Conservation (phyloP, 2,329 filamentous ascomycete genomes). For the Coniochaeta hoffmannii region DNA sequence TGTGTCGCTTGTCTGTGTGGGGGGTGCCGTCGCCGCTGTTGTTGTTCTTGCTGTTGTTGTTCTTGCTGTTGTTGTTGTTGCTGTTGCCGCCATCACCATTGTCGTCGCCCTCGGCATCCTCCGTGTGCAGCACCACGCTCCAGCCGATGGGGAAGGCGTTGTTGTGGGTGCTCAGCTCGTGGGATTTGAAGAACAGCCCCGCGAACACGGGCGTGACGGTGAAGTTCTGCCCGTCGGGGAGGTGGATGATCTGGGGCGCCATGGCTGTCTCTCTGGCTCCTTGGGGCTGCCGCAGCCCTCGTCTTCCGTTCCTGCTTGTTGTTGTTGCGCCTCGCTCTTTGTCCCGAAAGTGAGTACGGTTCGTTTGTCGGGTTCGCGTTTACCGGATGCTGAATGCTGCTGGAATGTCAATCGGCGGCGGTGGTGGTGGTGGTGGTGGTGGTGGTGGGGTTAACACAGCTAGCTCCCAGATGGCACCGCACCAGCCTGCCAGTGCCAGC, state of each 20-base stretch:
- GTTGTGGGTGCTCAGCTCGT: slow-evolving; percentile 62
- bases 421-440: too few species aligned
- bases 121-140: slow-evolving; percentile 79
- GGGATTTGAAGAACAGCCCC: slow-evolving; percentile 83
- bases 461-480: too few species aligned
- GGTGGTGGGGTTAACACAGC: too few species aligned
- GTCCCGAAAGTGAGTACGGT: too few species aligned
- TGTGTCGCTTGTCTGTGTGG: slow-evolving; percentile 23
- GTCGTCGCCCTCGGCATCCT: slow-evolving; percentile 27
- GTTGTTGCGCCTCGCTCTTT: not conserved
- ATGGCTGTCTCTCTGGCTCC: not conserved
- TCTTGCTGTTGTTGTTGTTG: too few species aligned
- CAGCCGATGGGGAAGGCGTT: slow-evolving; percentile 77
- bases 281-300: not conserved
- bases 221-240: slow-evolving; percentile 83
- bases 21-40: too few species aligned
- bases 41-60: too few species aligned
- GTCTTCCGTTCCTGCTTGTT: not conserved
- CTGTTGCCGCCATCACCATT: slow-evolving; percentile 1
- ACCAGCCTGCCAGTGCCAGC: too few species aligned
- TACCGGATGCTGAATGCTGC: too few species aligned
- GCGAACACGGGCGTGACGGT: slow-evolving; percentile 81
- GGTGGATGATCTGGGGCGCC: slow-evolving; percentile 43
- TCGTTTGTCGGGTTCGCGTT: too few species aligned
- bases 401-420: too few species aligned